Evolutionary conservation across 306 rosid species (phyloP), one percentile per base, ranked within the genome.

Genomic region (Malus fusca): DNA sequence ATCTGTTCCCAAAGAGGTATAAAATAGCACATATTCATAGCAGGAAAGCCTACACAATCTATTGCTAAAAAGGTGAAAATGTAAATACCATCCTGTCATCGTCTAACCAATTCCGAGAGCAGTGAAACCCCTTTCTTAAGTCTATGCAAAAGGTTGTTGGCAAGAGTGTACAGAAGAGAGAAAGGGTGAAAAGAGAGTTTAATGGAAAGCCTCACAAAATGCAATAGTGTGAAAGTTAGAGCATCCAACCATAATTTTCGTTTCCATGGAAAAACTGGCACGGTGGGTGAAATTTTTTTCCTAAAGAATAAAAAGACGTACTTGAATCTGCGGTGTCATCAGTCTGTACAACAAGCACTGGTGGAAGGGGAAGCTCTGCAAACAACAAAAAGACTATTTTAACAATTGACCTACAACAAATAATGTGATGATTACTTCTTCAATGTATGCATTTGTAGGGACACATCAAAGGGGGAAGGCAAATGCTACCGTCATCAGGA

Each of bases 311-410:
- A 67, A 66, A 71, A 59, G 23, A 70, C 93, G 31, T 90, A 92
- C 97, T 92, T 46, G 92, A 75, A 44, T 92, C 96, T 79, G 90
- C 96, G 0, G 87, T 86, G 74, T 92, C 94, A 60, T 90, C 94
- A 12, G 94, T 82, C 23, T 94, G 85, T 72, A 82, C 92, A 80
- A 85, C 87, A 71, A 92, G 82, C 46, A 91, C 84, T 35, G 90
- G 91, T 4, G 96, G 92, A 4, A 92, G 26, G 26, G 26, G 26
- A 26, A 26, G 26, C 26, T 26, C 26, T 26, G 89, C 70, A 70
- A 77, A 62, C 5, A 48, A 68, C 17, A 65, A 35, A 35, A 51
- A 58, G 12, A 56, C 51, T 71, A 52, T 17, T 46, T 35, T 66
- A 66, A 26, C 44, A 68, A 71, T 6, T 17, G 4, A 6, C 11